Base-by-base conservation (phyloP, 306 rosid genomes). In the Datisca glomerata region DNA sequence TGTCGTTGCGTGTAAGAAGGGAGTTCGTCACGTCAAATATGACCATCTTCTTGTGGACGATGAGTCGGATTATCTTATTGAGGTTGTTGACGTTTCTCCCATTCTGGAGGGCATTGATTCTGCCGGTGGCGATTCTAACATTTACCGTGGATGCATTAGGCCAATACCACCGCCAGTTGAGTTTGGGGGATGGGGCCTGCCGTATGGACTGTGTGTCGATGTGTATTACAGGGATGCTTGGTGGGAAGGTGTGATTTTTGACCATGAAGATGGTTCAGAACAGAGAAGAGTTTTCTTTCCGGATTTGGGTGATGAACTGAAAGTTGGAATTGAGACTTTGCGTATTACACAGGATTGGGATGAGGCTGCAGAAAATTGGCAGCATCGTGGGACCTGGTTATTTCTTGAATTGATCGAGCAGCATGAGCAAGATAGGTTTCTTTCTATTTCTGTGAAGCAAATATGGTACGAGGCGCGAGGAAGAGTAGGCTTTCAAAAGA, bases 171-270 rank as follows among this genome's bases (percentile, higher is more conserved):
- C 86, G 45, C 12, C 0, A 13, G 3, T 37, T 44, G 53, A 48
- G 16, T 69, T 66, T 40, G 45, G 54, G 20, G 19, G 2, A 5
- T 43, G 22, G 51, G 60, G 41, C 20, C 60, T 83, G 68, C 55
- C 53, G 3, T 83, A 57, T 45, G 93, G 97, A 51, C 41, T 83
- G 5, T 83, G 91, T 59, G 95, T 89, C 45, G 97, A 83, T 59
- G 95, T 63, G 18, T 29, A 40, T 43, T 38, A 77, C 27, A 31
- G 21, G 40, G 97, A 89, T 6, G 93, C 86, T 36, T 89, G 97
- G 97, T 83, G 97, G 97, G 95, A 89, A 73, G 95, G 98, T 12
- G 95, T 89, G 21, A 43, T 89, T 24, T 80, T 70, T 53, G 98
- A 89, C 43, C 75, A 63, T 1, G 57, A 53, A 57, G 70, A 77